Conservation (phyloP, 2,329 filamentous ascomycete genomes). For the Talaromyces funiculosus region DNA sequence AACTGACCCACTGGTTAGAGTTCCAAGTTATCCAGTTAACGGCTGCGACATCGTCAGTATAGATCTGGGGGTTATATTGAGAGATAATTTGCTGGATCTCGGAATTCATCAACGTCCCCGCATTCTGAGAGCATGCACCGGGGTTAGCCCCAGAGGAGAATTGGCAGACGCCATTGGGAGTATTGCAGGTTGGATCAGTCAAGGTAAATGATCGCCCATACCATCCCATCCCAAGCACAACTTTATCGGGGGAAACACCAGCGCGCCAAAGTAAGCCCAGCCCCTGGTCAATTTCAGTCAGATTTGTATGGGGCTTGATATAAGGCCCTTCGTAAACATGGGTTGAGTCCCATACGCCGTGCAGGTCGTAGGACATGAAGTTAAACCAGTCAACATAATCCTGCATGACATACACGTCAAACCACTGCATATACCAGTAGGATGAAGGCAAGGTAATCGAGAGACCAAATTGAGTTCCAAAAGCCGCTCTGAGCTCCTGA, state of each 20-base stretch:
- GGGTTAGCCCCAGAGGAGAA: conserved; percentile 17
- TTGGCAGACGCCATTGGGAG: conserved; percentile 9
- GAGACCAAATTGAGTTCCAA: background rate
- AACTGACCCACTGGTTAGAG: conserved; percentile 19
- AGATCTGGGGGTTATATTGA: conserved; percentile 13
- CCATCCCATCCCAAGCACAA: conserved; percentile 26
- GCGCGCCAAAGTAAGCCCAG: conserved; percentile 25
- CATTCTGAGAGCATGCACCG: conserved; percentile 17
- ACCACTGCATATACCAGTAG: conserved; percentile 19
- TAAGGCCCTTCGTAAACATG: conserved; percentile 17
- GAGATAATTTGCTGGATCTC: conserved; percentile 21
- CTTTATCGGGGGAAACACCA: conserved; percentile 20
- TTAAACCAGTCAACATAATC: conserved; percentile 8
- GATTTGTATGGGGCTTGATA: conserved; percentile 24
- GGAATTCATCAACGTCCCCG: conserved; percentile 17
- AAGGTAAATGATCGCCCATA: conserved; percentile 24
- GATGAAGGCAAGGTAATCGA: conserved; percentile 7
- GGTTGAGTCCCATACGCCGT: conserved; percentile 23
- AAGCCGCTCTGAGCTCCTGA: background rate
- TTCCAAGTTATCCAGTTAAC: conserved; percentile 18
- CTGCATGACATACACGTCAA: conserved; percentile 19
- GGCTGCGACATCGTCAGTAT: conserved; percentile 17
- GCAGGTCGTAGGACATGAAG: conserved; percentile 12
- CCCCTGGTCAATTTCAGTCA: conserved; percentile 27
- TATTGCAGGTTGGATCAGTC: conserved; percentile 21